Conservation (phyloP, 345 rosid genomes). For the Lenwebbia sp. region DNA sequence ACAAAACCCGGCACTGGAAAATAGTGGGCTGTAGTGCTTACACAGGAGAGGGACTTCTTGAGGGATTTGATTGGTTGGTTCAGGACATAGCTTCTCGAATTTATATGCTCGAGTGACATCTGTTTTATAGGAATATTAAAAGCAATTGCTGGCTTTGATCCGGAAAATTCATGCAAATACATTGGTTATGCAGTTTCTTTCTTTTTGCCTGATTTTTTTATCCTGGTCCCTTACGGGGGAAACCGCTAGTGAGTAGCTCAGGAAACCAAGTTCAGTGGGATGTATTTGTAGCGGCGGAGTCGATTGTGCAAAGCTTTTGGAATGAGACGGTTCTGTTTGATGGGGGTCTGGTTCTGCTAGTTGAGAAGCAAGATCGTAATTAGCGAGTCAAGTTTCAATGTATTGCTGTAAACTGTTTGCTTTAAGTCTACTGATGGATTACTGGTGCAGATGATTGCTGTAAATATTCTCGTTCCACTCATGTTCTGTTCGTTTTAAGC, state of each 20-base stretch:
- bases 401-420: not conserved
- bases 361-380: not conserved
- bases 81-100: constrained; percentile 90
- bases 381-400: not conserved
- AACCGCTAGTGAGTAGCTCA: not conserved
- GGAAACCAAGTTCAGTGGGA: not conserved
- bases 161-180: not conserved
- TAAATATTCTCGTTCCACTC: not conserved
- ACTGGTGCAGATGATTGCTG: not conserved
- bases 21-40: constrained; percentile 87
- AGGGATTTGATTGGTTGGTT: constrained; percentile 92
- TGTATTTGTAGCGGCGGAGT: not conserved
- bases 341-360: not conserved
- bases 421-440: not conserved
- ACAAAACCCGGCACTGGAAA: constrained; percentile 77
- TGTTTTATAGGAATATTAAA: not conserved
- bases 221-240: not conserved
- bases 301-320: not conserved
- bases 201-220: not conserved
- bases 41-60: constrained; percentile 80
- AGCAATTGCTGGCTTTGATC: not conserved
- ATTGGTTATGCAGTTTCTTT: not conserved
- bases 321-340: not conserved
- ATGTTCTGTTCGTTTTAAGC: not conserved
- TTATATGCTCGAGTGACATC: constrained; percentile 60